Evolutionary conservation across 495 filamentous ascomycete genomes (phyloP).

Genomic region (Viridothelium virens): DNA sequence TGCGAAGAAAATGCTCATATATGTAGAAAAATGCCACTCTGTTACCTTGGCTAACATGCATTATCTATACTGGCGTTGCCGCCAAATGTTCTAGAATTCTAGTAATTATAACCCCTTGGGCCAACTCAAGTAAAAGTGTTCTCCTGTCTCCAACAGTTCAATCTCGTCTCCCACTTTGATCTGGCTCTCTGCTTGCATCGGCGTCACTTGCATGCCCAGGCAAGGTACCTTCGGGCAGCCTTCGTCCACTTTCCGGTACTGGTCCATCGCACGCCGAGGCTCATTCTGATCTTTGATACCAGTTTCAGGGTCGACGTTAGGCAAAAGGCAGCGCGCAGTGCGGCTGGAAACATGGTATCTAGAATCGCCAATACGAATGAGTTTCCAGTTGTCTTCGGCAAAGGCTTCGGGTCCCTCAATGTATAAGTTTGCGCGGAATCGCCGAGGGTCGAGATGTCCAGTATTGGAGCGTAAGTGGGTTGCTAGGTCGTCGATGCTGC

Average conservation of each 20-base stretch:
- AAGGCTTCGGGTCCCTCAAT: slow-evolving; percentile 56
- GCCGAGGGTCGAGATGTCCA: slow-evolving; percentile 49
- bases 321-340: slow-evolving; percentile 68
- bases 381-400: slow-evolving; percentile 73
- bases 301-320: slow-evolving; percentile 71
- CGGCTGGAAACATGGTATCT: slow-evolving; percentile 58
- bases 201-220: slow-evolving; percentile 77
- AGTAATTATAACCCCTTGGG: background rate
- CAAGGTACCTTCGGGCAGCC: slow-evolving; percentile 64
- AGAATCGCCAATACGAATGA: slow-evolving; percentile 49
- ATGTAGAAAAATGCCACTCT: background rate
- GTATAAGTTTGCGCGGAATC: slow-evolving; percentile 83
- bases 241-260: slow-evolving; percentile 63
- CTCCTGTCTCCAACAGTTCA: slow-evolving; percentile 51
- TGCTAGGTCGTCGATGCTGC: slow-evolving; percentile 59
- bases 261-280: slow-evolving; percentile 64
- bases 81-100: background rate
- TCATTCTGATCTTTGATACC: slow-evolving; percentile 63
- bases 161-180: slow-evolving; percentile 56
- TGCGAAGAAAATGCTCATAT: background rate
- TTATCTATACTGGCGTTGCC: background rate
- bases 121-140: slow-evolving; percentile 46
- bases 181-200: slow-evolving; percentile 42
- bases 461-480: slow-evolving; percentile 21
- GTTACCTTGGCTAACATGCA: background rate